Conservation (phyloP, 176 grass and related monocot species). For the Carex littledalei region DNA sequence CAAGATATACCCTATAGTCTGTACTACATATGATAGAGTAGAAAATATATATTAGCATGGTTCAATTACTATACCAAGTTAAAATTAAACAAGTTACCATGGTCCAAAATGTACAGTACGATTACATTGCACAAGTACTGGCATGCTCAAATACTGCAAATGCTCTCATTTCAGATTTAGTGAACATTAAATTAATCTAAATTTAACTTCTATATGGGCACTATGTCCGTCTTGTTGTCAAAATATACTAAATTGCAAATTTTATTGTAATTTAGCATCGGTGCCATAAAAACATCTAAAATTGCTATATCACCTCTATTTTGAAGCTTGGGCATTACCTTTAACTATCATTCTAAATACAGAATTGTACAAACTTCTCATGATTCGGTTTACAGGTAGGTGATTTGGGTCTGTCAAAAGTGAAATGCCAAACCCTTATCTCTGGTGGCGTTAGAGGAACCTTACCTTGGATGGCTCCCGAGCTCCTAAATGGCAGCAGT, state of each 20-base stretch:
- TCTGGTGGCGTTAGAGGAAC: slow-evolving; percentile 94
- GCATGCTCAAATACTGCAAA: not conserved
- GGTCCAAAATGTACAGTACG: not conserved
- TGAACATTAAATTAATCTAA: not conserved
- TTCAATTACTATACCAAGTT: not conserved
- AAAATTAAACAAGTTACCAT: not conserved
- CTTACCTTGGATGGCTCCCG: slow-evolving; percentile 94
- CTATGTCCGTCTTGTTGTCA: not conserved
- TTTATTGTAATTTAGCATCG: not conserved
- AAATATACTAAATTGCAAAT: not conserved
- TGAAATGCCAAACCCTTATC: slow-evolving; percentile 88
- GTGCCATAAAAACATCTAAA: not conserved
- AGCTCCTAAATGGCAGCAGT: slow-evolving; percentile 85
- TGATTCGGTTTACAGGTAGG: slow-evolving; percentile 53
- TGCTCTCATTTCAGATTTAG: not conserved
- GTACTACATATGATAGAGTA: not conserved
- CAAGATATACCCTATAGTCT: not conserved
- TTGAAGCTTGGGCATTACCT: not conserved
- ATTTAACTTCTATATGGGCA: not conserved
- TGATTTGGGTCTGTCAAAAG: slow-evolving; percentile 96
- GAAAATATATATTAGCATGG: not conserved
- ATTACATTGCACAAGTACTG: not conserved
- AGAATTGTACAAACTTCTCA: not conserved
- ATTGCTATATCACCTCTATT: not conserved
- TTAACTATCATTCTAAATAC: not conserved